These are phyloP conservation scores for Thinopyrum elongatum DNA, from an alignment of 176 grass and related monocot genomes.

Conservation along the genomic window DNA sequence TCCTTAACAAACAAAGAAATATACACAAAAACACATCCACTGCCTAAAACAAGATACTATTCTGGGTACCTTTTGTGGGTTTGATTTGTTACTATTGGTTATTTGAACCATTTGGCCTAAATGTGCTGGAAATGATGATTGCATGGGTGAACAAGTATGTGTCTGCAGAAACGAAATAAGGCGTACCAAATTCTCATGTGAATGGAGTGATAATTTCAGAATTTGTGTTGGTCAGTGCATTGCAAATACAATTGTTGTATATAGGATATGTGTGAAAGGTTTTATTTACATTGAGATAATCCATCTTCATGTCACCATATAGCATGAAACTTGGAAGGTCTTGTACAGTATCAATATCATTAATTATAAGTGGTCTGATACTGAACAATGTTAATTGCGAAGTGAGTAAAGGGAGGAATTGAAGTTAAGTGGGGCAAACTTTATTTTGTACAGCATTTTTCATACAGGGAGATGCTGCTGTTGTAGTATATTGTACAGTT, in stretches of 20 bases:
- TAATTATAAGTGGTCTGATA: not conserved
- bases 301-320: not conserved
- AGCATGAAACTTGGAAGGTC: not conserved
- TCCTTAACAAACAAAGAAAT: not conserved
- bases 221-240: not conserved
- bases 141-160: not conserved
- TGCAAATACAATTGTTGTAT: not conserved
- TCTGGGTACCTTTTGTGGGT: not conserved
- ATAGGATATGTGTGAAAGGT: not conserved
- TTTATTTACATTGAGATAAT: not conserved
- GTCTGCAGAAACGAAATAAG: too few relatives aligned
- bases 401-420: not conserved
- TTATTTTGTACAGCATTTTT: not conserved
- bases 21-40: not conserved
- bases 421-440: not conserved
- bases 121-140: constrained; percentile 5
- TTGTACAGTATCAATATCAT: not conserved
- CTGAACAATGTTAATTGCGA: not conserved
- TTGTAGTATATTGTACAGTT: not conserved
- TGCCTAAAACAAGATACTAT: not conserved
- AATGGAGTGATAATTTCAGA: not conserved
- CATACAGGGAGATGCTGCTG: not conserved
- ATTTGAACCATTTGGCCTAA: not conserved
- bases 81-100: too few relatives aligned
- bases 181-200: not conserved